These are phyloP conservation scores for Colletotrichum sp. DNA, from an alignment of 2,329 filamentous ascomycete species.

Conservation along the genomic window DNA sequence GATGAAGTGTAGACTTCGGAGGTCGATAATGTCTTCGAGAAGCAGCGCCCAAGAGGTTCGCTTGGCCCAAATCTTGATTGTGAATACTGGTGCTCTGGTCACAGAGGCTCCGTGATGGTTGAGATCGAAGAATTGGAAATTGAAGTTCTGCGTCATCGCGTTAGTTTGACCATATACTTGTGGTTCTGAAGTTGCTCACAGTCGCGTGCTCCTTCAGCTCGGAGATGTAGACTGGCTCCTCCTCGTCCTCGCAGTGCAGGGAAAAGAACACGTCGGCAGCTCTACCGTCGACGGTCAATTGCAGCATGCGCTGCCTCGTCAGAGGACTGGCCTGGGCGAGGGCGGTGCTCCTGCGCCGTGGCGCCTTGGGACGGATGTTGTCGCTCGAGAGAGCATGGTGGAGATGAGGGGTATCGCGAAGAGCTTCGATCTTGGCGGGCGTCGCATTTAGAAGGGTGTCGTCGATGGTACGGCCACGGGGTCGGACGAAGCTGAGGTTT, in stretches of 20 bases:
- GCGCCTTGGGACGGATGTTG: slow-evolving; percentile 44
- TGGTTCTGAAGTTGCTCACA: slow-evolving; percentile 37
- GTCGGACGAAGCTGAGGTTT: slow-evolving; percentile 74
- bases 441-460: slow-evolving; percentile 76
- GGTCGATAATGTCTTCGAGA: slow-evolving; percentile 73
- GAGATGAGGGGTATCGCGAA: slow-evolving; percentile 52
- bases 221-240: slow-evolving; percentile 87
- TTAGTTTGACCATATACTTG: not conserved
- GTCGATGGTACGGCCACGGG: slow-evolving; percentile 69
- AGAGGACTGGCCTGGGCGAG: slow-evolving; percentile 50
- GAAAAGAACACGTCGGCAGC: slow-evolving; percentile 92
- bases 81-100: slow-evolving; percentile 69
- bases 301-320: slow-evolving; percentile 74
- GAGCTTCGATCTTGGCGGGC: slow-evolving; percentile 66
- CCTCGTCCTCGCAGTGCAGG: slow-evolving; percentile 69
- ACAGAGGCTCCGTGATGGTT: slow-evolving; percentile 64
- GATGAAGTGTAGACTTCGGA: slow-evolving; percentile 79
- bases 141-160: slow-evolving; percentile 70
- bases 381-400: slow-evolving; percentile 63
- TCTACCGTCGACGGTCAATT: slow-evolving; percentile 71
- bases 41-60: slow-evolving; percentile 65
- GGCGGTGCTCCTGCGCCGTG: slow-evolving; percentile 51
- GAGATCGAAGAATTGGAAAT: slow-evolving; percentile 85
- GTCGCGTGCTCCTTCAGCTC: slow-evolving; percentile 81
- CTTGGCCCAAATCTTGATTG: slow-evolving; percentile 76